Base-by-base conservation (phyloP, 2,329 filamentous ascomycete genomes). In the Cordyceps tenuipes region DNA sequence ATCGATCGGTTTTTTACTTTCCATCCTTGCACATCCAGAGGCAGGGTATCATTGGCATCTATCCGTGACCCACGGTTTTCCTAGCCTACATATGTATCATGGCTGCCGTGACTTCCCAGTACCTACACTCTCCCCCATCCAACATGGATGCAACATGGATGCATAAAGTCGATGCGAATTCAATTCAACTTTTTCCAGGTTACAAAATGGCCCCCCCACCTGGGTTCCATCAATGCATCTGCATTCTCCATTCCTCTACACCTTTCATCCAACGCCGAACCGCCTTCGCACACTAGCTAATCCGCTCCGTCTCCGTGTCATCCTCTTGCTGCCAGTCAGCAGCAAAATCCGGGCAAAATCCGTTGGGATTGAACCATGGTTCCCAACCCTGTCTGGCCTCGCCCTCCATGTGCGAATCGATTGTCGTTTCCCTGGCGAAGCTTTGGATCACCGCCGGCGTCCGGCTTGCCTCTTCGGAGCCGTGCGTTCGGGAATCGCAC, bases 241-340 rank as follows among this genome's bases (percentile, higher is more conserved):
- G 48, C 56, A 44, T 34, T 17, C 34, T 26, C 39, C 56, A 44
- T 34, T 17, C 34, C 36, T 26, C 43, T 23, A 23, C 12, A 13
- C 46, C 6, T 10, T n/a, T 52, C 15, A 7, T 51, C 29, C 49
- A 53, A 52, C 41, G 29, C 57, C 41, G 57, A 52, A 46, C 48
- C 21, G 8, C 34, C 13, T 9, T 50, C 36, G 34, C 56, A 48
- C 23, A 4, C 23, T 23, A 23, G 23, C 49, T 59, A 52, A 49
- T 34, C 29, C 15, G 39, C 48, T 44, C 53, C 57, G 41, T 52
- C 57, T 59, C 56, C 55, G 46, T 57, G 44, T 49, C 29, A 29
- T 50, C 31, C 29, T 31, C 39, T 15, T 23, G 43, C 53, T 23
- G 43, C 53, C 26, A 48, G n/a, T 50, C 4, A 39, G 8, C 19